Conservation (phyloP, 129 eudicot genomes). For the Artemisia argyi region DNA sequence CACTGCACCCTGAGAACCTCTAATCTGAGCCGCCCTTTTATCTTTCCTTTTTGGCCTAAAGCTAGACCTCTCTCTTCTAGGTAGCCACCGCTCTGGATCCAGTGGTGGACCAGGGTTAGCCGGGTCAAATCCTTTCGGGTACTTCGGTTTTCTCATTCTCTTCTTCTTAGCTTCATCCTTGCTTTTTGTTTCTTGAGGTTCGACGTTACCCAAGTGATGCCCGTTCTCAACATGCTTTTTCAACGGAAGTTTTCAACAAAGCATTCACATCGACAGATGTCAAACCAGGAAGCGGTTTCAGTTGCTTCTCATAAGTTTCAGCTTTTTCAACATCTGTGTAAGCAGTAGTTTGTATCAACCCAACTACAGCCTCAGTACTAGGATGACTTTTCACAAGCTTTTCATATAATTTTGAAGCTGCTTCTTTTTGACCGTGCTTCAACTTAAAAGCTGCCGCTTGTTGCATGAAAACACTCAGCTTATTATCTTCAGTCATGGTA, state of each 20-base stretch:
- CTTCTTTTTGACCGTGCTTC: constrained; percentile 77
- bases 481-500: constrained; percentile 86
- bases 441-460: constrained; percentile 87
- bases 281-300: constrained; percentile 74
- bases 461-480: constrained; percentile 68
- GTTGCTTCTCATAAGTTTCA: constrained; percentile 80
- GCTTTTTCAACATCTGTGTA: constrained; percentile 73
- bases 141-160: constrained; percentile 89
- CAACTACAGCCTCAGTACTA: constrained; percentile 72
- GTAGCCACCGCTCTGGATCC: constrained; percentile 93
- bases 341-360: constrained; percentile 77
- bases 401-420: constrained; percentile 72
- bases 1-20: constrained; percentile 98
- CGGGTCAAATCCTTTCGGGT: constrained; percentile 91
- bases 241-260: constrained; percentile 88
- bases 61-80: constrained; percentile 89
- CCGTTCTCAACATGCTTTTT: constrained; percentile 63
- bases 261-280: constrained; percentile 65
- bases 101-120: constrained; percentile 96
- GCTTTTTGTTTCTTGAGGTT: constrained; percentile 49
- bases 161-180: constrained; percentile 84
- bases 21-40: constrained; percentile 74
- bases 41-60: constrained; percentile 91
- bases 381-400: constrained; percentile 71
- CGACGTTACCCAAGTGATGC: constrained; percentile 34